Evolutionary conservation across 441 rosid genomes (phyloP), one percentile per base, ranked within the genome.

Genomic region (Corymbia citriodora): DNA sequence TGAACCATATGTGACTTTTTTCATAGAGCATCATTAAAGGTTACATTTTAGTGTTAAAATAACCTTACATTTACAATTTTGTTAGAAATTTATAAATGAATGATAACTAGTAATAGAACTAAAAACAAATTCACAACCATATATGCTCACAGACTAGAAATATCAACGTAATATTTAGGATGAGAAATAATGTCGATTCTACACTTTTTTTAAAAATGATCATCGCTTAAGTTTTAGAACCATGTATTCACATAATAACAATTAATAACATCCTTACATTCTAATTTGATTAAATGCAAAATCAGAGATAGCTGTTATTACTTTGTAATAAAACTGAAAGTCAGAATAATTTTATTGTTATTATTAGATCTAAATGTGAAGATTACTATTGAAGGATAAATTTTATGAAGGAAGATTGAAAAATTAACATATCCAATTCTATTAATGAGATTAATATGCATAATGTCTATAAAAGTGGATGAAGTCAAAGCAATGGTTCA

Each of bases 381-480:
- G 27, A 3, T 4, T 19, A 72, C 12, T 12, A 72, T 72, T 1
- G 50, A 19, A 12, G 13, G 15, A 21, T 72, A 19, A 10, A 36
- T 72, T 72, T 19, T 0, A 72, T 23, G 6, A 0, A 72, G 82
- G 14, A 72, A 72, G 10, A 36, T 36, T 72, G 14, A 12, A 72
- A 72, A 72, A 72, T 5, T 74, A 50, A 3, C 1, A 10, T 3
- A 4, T 40, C 9, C 25, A 40, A 40, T 19, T 0, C 16, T 72
- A 36, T 21, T 36, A 9, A 0, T 6, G 63, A 57, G 0, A 0
- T 57, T 4, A 57, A 23, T 57, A 57, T 23, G 0, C 63, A 0
- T 23, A 57, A 57, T 23, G 21, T 57, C 29, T 0, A 23, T 57
- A 57, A 0, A 57, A 57, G 63, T 23, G 63, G 63, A 27, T 57